phyloP scores from a whole-genome alignment of 1,139 yeast genomes.

The Hyphopichia fennica region DNA sequence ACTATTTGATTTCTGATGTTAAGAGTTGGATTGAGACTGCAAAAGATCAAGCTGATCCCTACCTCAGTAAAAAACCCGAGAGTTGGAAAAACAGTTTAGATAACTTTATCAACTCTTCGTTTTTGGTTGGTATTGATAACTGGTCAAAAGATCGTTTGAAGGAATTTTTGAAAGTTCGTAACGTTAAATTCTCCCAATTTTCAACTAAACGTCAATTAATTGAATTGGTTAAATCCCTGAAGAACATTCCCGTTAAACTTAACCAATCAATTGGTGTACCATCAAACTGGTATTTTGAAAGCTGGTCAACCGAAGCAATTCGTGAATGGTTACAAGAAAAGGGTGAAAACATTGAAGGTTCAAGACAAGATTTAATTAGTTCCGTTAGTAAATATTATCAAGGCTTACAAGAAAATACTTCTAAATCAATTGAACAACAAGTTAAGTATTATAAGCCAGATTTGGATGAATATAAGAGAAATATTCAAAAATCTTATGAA shows the following conservation, averaged over 20 bases:
- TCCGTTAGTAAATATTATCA: constrained; percentile 12
- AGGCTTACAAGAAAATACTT: constrained; percentile 4
- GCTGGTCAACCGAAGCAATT: constrained; percentile 20
- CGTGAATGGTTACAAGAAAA: constrained; percentile 23
- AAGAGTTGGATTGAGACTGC: constrained; percentile 33
- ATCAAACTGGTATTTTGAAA: constrained; percentile 21
- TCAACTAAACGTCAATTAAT: constrained; percentile 48
- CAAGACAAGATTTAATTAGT: constrained; percentile 22
- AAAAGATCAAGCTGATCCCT: constrained; percentile 22
- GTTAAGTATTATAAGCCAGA: constrained; percentile 19
- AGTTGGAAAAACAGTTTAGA: constrained; percentile 18
- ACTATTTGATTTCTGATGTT: constrained; percentile 45
- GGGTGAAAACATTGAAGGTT: constrained; percentile 24
- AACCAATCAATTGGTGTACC: constrained; percentile 8
- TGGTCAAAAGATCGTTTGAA: constrained; percentile 52
- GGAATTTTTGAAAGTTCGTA: constrained; percentile 53
- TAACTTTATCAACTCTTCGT: constrained; percentile 43
- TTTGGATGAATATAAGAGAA: constrained; percentile 16
- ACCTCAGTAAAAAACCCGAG: constrained; percentile 24
- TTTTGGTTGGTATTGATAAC: constrained; percentile 42
- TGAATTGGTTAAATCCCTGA: constrained; percentile 46
- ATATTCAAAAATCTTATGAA: constrained; percentile 9
- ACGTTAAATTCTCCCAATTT: constrained; percentile 44
- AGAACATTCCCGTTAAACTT: constrained; percentile 36
- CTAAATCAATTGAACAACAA: constrained; percentile 12